Percentiles rank a stretch among this genome's conserved stretches.
phyloP scores from a whole-genome alignment of 768 basidiomycete genomes.

The Termitomyces sp. region DNA sequence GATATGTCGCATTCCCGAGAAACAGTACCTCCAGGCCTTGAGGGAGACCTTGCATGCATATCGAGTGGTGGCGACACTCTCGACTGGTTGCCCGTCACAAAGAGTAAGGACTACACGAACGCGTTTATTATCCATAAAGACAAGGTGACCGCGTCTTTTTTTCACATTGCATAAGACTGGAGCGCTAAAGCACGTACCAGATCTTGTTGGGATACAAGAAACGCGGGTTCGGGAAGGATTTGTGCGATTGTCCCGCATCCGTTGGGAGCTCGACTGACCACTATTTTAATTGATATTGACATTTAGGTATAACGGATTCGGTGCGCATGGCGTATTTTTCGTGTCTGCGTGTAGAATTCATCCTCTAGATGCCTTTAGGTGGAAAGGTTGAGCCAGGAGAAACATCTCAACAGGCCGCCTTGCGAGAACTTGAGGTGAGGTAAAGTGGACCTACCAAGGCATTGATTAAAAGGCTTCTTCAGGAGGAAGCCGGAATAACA shows the following conservation, averaged over 20 bases:
- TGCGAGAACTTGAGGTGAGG: slow-evolving; percentile 63
- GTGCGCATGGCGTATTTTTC: slow-evolving; percentile 22
- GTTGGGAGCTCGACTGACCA: neutral
- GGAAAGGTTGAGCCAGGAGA: slow-evolving; percentile 82
- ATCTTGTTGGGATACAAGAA: slow-evolving; percentile 76
- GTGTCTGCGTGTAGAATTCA: neutral
- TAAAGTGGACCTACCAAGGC: neutral
- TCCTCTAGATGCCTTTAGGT: slow-evolving; percentile 22
- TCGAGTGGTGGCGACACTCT: slow-evolving; percentile 34
- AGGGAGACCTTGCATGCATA: slow-evolving; percentile 21
- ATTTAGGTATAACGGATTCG: slow-evolving; percentile 80
- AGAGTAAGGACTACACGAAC: slow-evolving; percentile 57
- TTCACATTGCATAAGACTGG: neutral
- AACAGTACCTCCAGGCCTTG: slow-evolving; percentile 38
- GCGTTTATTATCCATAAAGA: slow-evolving; percentile 56
- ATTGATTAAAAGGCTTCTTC: neutral
- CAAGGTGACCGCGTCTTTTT: slow-evolving; percentile 30
- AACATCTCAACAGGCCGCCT: slow-evolving; percentile 60
- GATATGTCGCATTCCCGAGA: neutral
- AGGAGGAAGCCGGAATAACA: slow-evolving; percentile 83
- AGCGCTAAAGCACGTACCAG: slow-evolving; percentile 23
- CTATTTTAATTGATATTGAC: neutral
- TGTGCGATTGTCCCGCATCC: slow-evolving; percentile 33
- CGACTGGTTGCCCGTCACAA: slow-evolving; percentile 43
- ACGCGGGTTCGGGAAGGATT: slow-evolving; percentile 63